Percentiles rank a stretch among this genome's conserved stretches.
These are phyloP conservation scores for Naganishia vishniacii DNA, from an alignment of 768 basidiomycete species.

Conservation along the genomic window DNA sequence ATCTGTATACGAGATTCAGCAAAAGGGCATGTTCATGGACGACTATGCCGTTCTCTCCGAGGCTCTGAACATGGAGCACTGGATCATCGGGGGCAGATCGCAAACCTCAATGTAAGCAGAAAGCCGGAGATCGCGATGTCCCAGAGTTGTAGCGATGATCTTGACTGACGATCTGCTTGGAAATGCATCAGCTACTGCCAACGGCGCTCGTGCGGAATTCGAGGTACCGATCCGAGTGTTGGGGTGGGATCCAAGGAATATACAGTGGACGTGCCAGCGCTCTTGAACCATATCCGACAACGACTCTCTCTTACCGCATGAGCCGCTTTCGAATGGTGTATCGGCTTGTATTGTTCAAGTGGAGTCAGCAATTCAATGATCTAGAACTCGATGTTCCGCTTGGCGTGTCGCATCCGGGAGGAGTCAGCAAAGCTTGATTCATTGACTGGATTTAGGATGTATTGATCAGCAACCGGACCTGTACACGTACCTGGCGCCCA, in stretches of 20 bases:
- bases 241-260: neutral
- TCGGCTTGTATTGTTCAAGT: too few species aligned
- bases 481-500: too few species aligned
- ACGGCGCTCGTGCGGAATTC: conserved; percentile 1
- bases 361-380: too few species aligned
- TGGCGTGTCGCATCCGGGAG: too few species aligned
- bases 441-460: too few species aligned
- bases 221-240: neutral
- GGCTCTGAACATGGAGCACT: conserved; percentile 24
- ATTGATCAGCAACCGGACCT: too few species aligned
- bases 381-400: too few species aligned
- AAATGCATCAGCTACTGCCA: neutral
- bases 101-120: neutral
- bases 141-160: too few species aligned
- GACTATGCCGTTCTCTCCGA: conserved; percentile 22
- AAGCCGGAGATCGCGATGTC: neutral
- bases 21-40: conserved; percentile 20
- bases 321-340: neutral
- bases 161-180: neutral
- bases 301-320: neutral
- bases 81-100: conserved; percentile 12
- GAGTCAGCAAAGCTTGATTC: too few species aligned
- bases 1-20: conserved; percentile 27
- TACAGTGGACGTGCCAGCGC: neutral
- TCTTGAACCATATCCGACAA: neutral